Evolutionary conservation across 108 stramenopile genomes (phyloP).

Genomic region (Cyclotella atomus): DNA sequence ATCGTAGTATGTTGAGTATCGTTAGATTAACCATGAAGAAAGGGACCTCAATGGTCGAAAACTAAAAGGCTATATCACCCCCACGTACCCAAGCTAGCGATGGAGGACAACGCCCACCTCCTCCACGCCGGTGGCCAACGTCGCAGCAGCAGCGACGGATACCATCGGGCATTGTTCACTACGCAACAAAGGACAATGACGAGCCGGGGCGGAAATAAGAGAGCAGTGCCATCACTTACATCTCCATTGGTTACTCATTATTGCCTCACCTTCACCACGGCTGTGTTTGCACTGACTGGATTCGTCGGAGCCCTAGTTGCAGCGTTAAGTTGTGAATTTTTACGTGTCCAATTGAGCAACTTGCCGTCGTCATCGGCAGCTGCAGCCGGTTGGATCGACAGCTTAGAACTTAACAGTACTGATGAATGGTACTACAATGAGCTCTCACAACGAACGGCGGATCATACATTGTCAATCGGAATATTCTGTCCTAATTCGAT

Average conservation of each 20-base stretch:
- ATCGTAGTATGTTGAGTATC: too few relatives aligned
- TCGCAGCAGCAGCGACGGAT: constrained; percentile 4
- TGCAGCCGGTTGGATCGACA: background rate
- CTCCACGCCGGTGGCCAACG: background rate
- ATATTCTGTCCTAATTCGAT: constrained; percentile 16
- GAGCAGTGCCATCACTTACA: background rate
- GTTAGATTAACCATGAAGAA: too few relatives aligned
- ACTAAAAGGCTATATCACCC: background rate
- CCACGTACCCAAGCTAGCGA: background rate
- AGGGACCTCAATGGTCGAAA: background rate
- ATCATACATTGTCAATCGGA: constrained; percentile 11
- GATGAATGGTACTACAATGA: constrained; percentile 12
- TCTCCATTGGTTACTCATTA: constrained; percentile 14
- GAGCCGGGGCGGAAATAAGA: background rate
- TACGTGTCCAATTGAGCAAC: background rate
- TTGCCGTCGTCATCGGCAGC: background rate
- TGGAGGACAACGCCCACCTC: background rate
- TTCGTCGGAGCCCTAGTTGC: background rate
- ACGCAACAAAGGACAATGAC: background rate
- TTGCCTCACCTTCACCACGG: constrained; percentile 5
- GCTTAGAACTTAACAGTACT: background rate
- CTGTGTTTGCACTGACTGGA: background rate
- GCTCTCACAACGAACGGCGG: background rate
- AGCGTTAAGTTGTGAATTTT: constrained; percentile 22
- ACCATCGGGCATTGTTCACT: background rate